phyloP scores from a whole-genome alignment of 805 yeast species.

The Yarrowia sp. region DNA sequence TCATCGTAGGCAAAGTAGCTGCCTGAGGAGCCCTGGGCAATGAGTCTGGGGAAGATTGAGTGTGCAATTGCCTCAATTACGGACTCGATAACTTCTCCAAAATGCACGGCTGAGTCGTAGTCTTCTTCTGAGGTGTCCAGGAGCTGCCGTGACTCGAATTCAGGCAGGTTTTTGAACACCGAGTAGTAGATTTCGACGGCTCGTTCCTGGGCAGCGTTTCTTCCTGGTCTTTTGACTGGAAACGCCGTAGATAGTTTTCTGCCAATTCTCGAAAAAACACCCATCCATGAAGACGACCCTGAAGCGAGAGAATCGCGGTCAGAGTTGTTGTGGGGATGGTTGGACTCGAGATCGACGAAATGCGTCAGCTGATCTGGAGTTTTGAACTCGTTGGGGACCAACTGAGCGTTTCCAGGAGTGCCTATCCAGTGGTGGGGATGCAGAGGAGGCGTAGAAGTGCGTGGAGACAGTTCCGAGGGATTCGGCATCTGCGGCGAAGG shows the following conservation, averaged over 20 bases:
- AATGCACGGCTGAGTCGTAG: slow-evolving; percentile 36
- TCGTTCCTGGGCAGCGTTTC: not conserved
- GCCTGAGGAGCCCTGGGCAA: slow-evolving; percentile 66
- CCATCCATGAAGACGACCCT: not conserved
- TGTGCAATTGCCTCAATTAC: slow-evolving; percentile 48
- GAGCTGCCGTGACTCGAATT: slow-evolving; percentile 37
- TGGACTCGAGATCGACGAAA: slow-evolving; percentile 4
- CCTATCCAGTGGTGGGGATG: not conserved
- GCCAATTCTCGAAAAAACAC: slow-evolving; percentile 2
- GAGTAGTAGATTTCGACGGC: slow-evolving; percentile 49
- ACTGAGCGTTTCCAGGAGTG: not conserved
- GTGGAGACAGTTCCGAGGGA: not conserved
- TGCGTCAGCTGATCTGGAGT: slow-evolving; percentile 2
- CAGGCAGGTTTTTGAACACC: slow-evolving; percentile 42
- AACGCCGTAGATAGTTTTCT: not conserved
- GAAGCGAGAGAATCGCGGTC: not conserved
- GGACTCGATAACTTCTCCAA: slow-evolving; percentile 43
- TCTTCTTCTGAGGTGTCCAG: slow-evolving; percentile 37
- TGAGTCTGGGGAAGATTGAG: slow-evolving; percentile 50
- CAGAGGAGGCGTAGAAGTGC: not conserved
- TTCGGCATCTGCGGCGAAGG: slow-evolving; percentile 6
- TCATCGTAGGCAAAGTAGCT: slow-evolving; percentile 55
- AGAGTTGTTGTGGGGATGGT: not conserved
- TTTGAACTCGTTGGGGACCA: not conserved
- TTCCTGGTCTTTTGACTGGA: not conserved